Evolutionary conservation across 306 rosid species (phyloP).

Genomic region (Cyclanthera cordifolia): DNA sequence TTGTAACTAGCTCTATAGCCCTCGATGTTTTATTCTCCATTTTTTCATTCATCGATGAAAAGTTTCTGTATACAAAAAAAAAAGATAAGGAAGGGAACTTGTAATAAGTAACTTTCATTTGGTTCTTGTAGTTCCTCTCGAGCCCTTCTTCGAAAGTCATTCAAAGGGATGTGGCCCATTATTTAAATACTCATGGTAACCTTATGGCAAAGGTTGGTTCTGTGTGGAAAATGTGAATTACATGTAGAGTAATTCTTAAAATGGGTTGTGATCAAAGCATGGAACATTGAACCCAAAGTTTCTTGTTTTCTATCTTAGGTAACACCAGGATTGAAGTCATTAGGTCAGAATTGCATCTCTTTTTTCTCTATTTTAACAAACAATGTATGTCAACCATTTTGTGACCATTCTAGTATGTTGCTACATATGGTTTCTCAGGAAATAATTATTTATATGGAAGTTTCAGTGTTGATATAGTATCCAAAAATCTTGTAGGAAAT

Average conservation of each 20-base stretch:
- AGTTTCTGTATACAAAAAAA: no score
- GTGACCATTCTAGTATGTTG: background rate
- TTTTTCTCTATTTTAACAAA: background rate
- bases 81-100: no score
- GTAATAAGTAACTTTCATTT: no score
- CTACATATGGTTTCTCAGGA: background rate
- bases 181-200: no score
- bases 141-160: no score
- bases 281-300: background rate
- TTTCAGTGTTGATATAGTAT: slow-evolving; percentile 1
- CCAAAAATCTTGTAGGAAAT: background rate
- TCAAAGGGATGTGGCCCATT: no score
- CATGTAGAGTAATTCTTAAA: background rate
- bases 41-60: no score
- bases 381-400: background rate
- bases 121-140: no score
- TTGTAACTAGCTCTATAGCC: no score
- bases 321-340: background rate
- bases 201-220: background rate
- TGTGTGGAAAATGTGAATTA: background rate
- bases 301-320: background rate
- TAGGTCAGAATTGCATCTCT: background rate
- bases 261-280: background rate
- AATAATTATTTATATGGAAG: background rate
- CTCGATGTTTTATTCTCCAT: no score